Base-by-base conservation (phyloP, 202 grass and related monocot species). In the Bolboschoenoplectus hybrid region DNA sequence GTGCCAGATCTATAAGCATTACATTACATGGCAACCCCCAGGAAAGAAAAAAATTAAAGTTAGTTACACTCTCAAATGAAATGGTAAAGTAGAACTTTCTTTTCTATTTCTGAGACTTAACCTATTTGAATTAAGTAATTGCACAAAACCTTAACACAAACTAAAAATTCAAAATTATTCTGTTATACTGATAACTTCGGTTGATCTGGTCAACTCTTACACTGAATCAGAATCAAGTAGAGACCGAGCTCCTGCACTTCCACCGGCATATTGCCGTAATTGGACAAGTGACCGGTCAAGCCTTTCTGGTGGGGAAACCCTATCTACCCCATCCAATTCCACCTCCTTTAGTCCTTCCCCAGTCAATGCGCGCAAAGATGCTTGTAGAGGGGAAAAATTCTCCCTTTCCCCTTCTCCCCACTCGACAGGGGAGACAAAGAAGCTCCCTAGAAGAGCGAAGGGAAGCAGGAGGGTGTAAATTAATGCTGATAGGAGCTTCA, bases 1-100 rank as follows among this genome's bases (percentile, higher is more conserved):
- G 41, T 89, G 46, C 65, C 85, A 1, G 83, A 86, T 50, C 92
- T 94, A 40, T 4, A 79, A 40, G 35, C 13, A 82, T 85, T 53
- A n/a, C 64, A 75, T 53, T 46, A 81, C 56, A 46, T 69, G 45
- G 1, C 56, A 90, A 85, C 9, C 46, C 56, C 2, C 47, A 0
- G 5, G 14, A 40, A 14, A 5, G 16, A 67, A 67, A 67, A 39
- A 55, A 58, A 14, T 38, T 46, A 7, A 49, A 66, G 17, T 65
- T 17, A 46, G 16, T 63, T 64, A 32, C 40, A 81, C 9, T 38
- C 34, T 64, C 13, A 12, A 65, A 34, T 47, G 53, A 58, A 56
- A 57, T 77, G 5, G 4, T 69, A 16, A 41, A 43, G 39, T 69
- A 69, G 5, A 69, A 43, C 14, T 69, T 32, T 60, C 51, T 60